Conservation (phyloP, 1,139 yeast species). For the Hansenula sp. region DNA sequence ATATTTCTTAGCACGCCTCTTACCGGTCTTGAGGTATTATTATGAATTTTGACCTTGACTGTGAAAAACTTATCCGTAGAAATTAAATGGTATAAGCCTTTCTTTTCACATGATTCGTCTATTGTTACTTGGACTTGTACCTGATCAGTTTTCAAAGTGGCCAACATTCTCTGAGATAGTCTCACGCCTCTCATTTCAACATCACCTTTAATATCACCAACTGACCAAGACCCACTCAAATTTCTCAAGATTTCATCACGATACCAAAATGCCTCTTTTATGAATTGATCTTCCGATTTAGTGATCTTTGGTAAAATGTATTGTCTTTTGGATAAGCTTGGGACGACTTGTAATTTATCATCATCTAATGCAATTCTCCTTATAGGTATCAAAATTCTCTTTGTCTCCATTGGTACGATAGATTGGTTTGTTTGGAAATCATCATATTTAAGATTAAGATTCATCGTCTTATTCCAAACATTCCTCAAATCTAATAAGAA, state of each 20-base stretch:
- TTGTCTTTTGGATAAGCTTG: slow-evolving; percentile 71
- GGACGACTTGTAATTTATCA: slow-evolving; percentile 55
- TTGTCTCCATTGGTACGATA: slow-evolving; percentile 38
- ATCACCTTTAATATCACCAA: slow-evolving; percentile 43
- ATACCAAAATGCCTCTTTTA: slow-evolving; percentile 77
- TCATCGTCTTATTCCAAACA: slow-evolving; percentile 54
- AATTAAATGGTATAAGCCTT: slow-evolving; percentile 24
- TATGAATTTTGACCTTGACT: slow-evolving; percentile 41
- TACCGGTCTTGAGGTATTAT: slow-evolving; percentile 37
- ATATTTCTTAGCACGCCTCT: slow-evolving; percentile 64
- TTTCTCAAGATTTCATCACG: slow-evolving; percentile 58
- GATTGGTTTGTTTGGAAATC: slow-evolving; percentile 42
- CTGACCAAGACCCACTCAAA: slow-evolving; percentile 64
- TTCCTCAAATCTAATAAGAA: slow-evolving; percentile 68
- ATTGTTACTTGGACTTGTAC: slow-evolving; percentile 38
- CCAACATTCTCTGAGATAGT: slow-evolving; percentile 50
- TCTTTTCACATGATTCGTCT: slow-evolving; percentile 15
- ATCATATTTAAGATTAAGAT: slow-evolving; percentile 22
- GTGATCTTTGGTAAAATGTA: slow-evolving; percentile 59
- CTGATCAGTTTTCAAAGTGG: slow-evolving; percentile 44
- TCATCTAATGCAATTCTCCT: slow-evolving; percentile 45
- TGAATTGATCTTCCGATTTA: slow-evolving; percentile 45
- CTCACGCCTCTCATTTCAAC: slow-evolving; percentile 67
- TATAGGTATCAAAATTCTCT: slow-evolving; percentile 68
- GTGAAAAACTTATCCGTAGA: slow-evolving; percentile 46